Evolutionary conservation across 1,284 basidiomycete species (phyloP).

Genomic region (Hypsizygus ulmarius): DNA sequence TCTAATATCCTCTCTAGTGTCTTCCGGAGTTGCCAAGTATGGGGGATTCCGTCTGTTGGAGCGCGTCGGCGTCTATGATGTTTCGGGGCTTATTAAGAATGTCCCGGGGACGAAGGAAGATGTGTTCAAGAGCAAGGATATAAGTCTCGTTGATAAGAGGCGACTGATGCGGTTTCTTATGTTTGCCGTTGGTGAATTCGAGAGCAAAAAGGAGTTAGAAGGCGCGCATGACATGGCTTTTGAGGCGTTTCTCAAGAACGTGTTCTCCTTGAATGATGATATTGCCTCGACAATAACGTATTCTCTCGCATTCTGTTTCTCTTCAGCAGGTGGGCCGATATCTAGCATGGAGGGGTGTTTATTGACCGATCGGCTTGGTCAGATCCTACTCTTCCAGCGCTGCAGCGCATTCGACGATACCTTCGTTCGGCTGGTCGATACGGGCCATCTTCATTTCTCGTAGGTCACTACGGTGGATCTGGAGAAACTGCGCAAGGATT

Average conservation of each 20-base stretch:
- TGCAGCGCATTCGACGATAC: constrained; percentile 69
- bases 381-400: constrained; percentile 66
- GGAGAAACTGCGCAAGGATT: constrained; percentile 95
- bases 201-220: constrained; percentile 56
- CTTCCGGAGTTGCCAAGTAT: constrained; percentile 88
- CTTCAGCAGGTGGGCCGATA: constrained; percentile 45
- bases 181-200: constrained; percentile 77
- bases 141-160: constrained; percentile 85
- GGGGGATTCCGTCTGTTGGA: constrained; percentile 90
- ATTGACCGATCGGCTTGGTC: constrained; percentile 6
- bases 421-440: constrained; percentile 84
- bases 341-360: not conserved
- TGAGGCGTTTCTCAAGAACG: constrained; percentile 55
- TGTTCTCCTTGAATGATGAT: constrained; percentile 61
- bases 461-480: constrained; percentile 92
- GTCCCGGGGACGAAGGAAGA: constrained; percentile 94
- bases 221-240: constrained; percentile 59
- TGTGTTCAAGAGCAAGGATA: constrained; percentile 83
- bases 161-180: constrained; percentile 90
- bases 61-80: constrained; percentile 60
- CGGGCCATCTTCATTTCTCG: constrained; percentile 86
- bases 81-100: constrained; percentile 44
- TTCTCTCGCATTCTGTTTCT: constrained; percentile 68
- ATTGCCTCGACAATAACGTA: constrained; percentile 64
- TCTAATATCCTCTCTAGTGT: constrained; percentile 77